Evolutionary conservation across 2,329 filamentous ascomycete species (phyloP), one percentile per base, ranked within the genome.

Genomic region (Trichoderma gracile): DNA sequence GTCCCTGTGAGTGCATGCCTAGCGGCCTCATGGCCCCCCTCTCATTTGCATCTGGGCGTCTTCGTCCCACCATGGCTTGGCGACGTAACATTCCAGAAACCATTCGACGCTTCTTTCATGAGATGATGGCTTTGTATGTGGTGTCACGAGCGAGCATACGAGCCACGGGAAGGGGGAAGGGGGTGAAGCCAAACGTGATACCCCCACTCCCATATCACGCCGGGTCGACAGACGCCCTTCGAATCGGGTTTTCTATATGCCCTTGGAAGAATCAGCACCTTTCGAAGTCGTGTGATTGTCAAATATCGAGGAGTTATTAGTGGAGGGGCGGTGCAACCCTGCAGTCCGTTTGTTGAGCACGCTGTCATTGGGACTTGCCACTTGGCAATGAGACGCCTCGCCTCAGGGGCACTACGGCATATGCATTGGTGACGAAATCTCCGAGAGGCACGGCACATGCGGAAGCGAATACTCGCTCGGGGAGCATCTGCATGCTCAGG

Each of bases 41-140:
- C 17, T 53, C 40, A 46, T 30, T 54, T 62, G 40, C 25, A 30
- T 45, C 19, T 15, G 19, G 49, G 19, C 49, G 23, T 54, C 25
- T 46, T 27, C 25, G 58, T 62, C 58, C 49, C 27, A 54, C 47
- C 27, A 25, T 27, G 42, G 40, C 25, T 52, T 46, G 49, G 58
- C 58, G 40, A 46, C 33, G 58, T 62, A 54, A 46, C 58, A 62
- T 62, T 62, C 58, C 49, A 62, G 58, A 62, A 62, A 46, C 40
- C 14, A 62, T 62, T 42, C 25, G 6, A 45, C 40, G 49, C 47
- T 54, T 62, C 49, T 46, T 27, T 25, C 40, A 46, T 25, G 40
- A 46, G 19, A 2, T n/a, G 17, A 14, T n/a, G 14, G 23, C 40
- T 15, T 15, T 38, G 25, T n/a, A 27, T 12, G 57, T 43, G 58